A percentile compares a stretch with the other conserved stretches of the same genome.
Evolutionary conservation across 352 stramenopile species (phyloP).

Genomic region (Hyaloperonospora brassicae): DNA sequence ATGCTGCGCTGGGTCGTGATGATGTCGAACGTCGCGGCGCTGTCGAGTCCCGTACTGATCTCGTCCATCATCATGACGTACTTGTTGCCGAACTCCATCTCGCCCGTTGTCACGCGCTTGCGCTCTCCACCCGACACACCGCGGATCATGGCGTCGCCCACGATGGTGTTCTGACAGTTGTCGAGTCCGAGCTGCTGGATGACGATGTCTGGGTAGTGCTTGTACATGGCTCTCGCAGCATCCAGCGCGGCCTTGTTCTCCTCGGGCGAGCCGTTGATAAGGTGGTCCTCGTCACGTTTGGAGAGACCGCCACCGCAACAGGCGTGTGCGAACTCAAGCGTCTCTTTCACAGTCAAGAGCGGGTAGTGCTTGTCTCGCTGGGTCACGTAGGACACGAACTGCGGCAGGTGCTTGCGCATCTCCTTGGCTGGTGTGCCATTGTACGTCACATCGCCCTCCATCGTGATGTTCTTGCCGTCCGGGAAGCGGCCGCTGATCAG

Average conservation of each 20-base stretch:
- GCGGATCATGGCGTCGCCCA: too few species aligned
- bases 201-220: conserved; percentile 3
- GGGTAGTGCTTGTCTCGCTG: conserved; percentile 40
- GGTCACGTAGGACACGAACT: conserved; percentile 36
- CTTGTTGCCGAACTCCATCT: conserved; percentile 68
- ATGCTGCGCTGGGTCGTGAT: conserved; percentile 14
- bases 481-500: conserved; percentile 35
- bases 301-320: conserved; percentile 23
- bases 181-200: conserved; percentile 7
- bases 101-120: too few species aligned
- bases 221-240: conserved; percentile 18
- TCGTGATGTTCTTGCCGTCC: conserved; percentile 21
- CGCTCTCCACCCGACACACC: too few species aligned
- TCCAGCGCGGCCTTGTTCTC: conserved; percentile 29
- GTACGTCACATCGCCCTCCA: conserved; percentile 37
- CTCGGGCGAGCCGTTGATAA: conserved; percentile 17
- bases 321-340: conserved; percentile 34
- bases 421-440: conserved; percentile 22
- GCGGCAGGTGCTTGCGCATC: conserved; percentile 13
- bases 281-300: conserved; percentile 10
- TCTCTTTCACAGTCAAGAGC: conserved; percentile 44
- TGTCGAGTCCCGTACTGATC: conserved; percentile 18
- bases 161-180: too few species aligned
- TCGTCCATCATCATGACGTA: conserved; percentile 21
- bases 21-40: conserved; percentile 16